Conservation (phyloP, 2,329 filamentous ascomycete species). For the Apiospora rasikravindrae region DNA sequence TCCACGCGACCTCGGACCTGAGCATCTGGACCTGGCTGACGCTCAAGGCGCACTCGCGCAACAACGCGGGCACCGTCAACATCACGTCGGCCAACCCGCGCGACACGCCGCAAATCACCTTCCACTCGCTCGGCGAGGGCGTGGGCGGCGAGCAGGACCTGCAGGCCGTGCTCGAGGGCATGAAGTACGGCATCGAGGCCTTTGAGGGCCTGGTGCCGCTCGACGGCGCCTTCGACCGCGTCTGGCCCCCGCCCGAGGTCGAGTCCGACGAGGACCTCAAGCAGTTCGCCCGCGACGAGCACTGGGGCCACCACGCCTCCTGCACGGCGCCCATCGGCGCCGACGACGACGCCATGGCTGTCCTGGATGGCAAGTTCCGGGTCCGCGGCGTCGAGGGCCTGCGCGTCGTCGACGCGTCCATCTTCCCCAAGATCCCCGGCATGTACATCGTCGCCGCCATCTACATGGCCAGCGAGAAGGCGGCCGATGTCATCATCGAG, state of each 20-base stretch:
- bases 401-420: constrained; percentile 66
- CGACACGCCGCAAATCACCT: constrained; percentile 45
- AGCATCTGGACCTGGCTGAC: constrained; percentile 49
- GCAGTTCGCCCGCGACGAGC: constrained; percentile 52
- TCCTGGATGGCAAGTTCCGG: constrained; percentile 61
- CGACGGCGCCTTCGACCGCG: constrained; percentile 45
- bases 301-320: constrained; percentile 35
- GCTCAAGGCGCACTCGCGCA: constrained; percentile 57
- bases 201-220: constrained; percentile 40
- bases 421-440: constrained; percentile 57
- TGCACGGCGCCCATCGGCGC: constrained; percentile 62
- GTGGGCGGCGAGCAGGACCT: constrained; percentile 39
- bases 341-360: constrained; percentile 58
- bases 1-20: constrained; percentile 47
- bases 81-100: constrained; percentile 43
- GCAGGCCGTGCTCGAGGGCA: constrained; percentile 54
- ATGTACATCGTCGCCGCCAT: constrained; percentile 50
- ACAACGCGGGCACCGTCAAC: constrained; percentile 51
- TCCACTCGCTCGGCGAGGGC: constrained; percentile 55
- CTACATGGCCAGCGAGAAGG: constrained; percentile 66
- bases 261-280: constrained; percentile 49
- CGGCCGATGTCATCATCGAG: constrained; percentile 57
- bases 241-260: constrained; percentile 44
- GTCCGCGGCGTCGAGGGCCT: constrained; percentile 61
- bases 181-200: constrained; percentile 51